Percentiles rank a stretch among this genome's conserved stretches.
phyloP scores from a whole-genome alignment of 2,329 filamentous ascomycete genomes.

The Hymenoscyphus albidus region DNA sequence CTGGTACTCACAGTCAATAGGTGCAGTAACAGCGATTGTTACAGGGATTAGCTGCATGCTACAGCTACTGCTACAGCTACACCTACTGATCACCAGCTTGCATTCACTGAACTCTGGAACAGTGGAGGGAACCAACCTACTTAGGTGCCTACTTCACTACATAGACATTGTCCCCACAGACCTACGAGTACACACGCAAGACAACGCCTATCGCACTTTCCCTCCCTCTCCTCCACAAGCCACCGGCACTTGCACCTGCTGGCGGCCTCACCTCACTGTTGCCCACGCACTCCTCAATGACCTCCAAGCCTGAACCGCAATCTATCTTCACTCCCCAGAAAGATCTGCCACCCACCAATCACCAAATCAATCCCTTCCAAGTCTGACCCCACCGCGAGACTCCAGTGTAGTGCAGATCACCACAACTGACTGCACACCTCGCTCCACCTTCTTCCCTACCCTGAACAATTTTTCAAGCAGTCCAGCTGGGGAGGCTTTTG shows the following conservation, averaged over 20 bases:
- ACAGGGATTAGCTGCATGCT: too few relatives aligned
- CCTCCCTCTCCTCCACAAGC: background rate
- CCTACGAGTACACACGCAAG: too few relatives aligned
- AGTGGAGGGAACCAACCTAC: too few relatives aligned
- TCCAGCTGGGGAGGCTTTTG: background rate
- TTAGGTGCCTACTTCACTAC: too few relatives aligned
- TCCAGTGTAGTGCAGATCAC: background rate
- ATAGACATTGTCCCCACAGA: too few relatives aligned
- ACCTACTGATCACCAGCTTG: too few relatives aligned
- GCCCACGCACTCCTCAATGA: too few relatives aligned
- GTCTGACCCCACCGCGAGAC: conserved; percentile 4
- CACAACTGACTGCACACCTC: background rate
- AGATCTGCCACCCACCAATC: conserved; percentile 11
- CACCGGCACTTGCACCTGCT: background rate
- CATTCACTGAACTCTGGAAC: too few relatives aligned
- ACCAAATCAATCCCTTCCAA: conserved; percentile 10
- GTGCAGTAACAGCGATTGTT: too few relatives aligned
- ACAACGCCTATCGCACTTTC: background rate
- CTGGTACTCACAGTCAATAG: too few relatives aligned
- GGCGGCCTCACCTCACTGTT: too few relatives aligned
- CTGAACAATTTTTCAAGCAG: background rate
- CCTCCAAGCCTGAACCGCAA: conserved; percentile 22
- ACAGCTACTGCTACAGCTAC: too few relatives aligned
- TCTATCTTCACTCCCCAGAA: conserved; percentile 27
- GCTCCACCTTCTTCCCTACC: background rate